Conservation (phyloP, 352 stramenopile species). For the Phytophthora vignae region DNA sequence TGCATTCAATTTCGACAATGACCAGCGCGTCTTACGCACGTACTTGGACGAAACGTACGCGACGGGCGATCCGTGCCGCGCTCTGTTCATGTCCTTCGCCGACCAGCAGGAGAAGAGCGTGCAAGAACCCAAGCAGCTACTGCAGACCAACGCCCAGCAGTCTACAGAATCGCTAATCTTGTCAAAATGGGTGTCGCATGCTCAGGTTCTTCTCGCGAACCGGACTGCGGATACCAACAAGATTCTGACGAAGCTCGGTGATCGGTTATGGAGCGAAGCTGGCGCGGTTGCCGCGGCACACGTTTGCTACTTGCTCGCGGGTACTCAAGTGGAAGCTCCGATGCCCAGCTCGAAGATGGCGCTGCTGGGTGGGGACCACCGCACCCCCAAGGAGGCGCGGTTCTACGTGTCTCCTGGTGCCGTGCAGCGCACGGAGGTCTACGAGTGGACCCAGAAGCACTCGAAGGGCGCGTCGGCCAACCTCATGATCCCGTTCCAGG, state of each 20-base stretch:
- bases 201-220: conserved; percentile 85
- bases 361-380: conserved; percentile 82
- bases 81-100: conserved; percentile 82
- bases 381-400: conserved; percentile 69
- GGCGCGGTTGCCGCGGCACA: conserved; percentile 77
- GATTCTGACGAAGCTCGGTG: conserved; percentile 85
- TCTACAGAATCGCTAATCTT: conserved; percentile 62
- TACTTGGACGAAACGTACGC: conserved; percentile 87
- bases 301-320: conserved; percentile 83
- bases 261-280: conserved; percentile 80
- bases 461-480: conserved; percentile 51
- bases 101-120: conserved; percentile 89
- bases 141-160: conserved; percentile 50
- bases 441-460: conserved; percentile 84
- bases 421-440: conserved; percentile 88
- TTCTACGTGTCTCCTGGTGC: conserved; percentile 84
- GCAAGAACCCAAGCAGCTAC: conserved; percentile 80
- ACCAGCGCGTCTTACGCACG: conserved; percentile 67
- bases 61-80: conserved; percentile 75
- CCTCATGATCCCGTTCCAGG: conserved; percentile 87
- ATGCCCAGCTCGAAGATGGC: conserved; percentile 81
- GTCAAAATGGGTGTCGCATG: conserved; percentile 79
- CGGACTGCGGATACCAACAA: conserved; percentile 83
- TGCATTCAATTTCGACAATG: conserved; percentile 3
- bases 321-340: conserved; percentile 76